A percentile compares a stretch with the other conserved stretches of the same genome.
Conservation (phyloP, 352 stramenopile genomes). For the Globisporangium cederbergense region DNA sequence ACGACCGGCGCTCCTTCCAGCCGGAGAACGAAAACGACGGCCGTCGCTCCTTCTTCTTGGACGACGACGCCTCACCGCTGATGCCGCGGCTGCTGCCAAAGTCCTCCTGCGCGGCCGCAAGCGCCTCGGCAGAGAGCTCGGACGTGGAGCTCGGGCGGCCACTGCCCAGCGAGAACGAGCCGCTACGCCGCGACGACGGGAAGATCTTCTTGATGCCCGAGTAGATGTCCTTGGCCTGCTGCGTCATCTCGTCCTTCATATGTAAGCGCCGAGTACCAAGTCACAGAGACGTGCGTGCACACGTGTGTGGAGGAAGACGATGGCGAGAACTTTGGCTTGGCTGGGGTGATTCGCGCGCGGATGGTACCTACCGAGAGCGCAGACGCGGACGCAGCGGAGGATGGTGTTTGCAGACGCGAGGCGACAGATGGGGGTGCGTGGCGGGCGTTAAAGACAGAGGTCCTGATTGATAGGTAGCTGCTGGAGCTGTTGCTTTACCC, state of each 20-base stretch:
- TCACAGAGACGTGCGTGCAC: background rate
- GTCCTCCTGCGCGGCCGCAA: constrained; percentile 24
- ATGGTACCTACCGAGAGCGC: background rate
- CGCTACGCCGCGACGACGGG: constrained; percentile 41
- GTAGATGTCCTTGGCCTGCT: constrained; percentile 78
- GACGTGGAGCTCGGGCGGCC: constrained; percentile 18
- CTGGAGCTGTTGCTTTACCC: background rate
- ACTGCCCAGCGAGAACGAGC: constrained; percentile 42
- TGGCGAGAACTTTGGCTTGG: background rate
- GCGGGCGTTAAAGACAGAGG: background rate
- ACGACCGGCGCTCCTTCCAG: constrained; percentile 38
- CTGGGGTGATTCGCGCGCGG: background rate
- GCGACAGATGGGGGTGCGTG: background rate
- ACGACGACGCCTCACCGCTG: background rate
- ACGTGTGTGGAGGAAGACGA: background rate
- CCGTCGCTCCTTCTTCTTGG: constrained; percentile 45
- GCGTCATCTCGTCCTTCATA: constrained; percentile 40
- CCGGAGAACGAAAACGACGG: constrained; percentile 53
- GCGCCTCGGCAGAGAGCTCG: constrained; percentile 34
- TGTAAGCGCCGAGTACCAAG: background rate
- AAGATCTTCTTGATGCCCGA: constrained; percentile 82
- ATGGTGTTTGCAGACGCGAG: background rate
- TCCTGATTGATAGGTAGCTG: background rate
- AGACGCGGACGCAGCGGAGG: background rate
- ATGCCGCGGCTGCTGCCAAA: background rate